Evolutionary conservation across 306 rosid species (phyloP).

Genomic region (Quercus gilva): DNA sequence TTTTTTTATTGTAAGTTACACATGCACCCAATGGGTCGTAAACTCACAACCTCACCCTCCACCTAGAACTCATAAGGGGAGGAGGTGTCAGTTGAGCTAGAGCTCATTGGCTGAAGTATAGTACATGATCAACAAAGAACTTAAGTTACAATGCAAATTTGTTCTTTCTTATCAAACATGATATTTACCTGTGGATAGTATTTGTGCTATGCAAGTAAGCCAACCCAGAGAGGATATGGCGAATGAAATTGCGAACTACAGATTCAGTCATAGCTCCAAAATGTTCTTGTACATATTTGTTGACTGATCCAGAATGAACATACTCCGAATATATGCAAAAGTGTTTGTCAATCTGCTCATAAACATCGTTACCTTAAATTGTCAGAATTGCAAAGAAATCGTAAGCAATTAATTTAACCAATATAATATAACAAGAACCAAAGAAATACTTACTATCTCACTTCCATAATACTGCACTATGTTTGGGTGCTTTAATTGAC

Average conservation of each 20-base stretch:
- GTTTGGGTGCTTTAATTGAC: constrained; percentile 72
- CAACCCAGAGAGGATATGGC: constrained; percentile 91
- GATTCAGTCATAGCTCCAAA: constrained; percentile 93
- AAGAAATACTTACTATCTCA: constrained; percentile 57
- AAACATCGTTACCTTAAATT: background rate
- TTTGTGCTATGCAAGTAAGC: constrained; percentile 89
- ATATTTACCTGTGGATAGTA: constrained; percentile 77
- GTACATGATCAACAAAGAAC: background rate
- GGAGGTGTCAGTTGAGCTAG: background rate
- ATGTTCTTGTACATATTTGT: constrained; percentile 87
- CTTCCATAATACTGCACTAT: constrained; percentile 90
- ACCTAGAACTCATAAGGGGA: too few species aligned
- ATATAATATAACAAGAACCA: constrained; percentile 16
- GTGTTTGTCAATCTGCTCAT: constrained; percentile 63
- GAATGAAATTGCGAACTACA: constrained; percentile 83
- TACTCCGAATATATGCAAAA: constrained; percentile 88
- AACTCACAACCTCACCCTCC: too few species aligned
- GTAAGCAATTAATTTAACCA: constrained; percentile 6
- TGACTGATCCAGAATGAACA: constrained; percentile 91
- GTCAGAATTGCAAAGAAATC: constrained; percentile 2
- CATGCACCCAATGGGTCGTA: too few species aligned
- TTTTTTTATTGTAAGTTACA: too few species aligned
- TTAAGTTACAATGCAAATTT: background rate
- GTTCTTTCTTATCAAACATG: background rate
- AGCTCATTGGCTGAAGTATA: background rate